Base-by-base conservation (phyloP, 495 filamentous ascomycete genomes). In the Neohortaea acidophila region DNA sequence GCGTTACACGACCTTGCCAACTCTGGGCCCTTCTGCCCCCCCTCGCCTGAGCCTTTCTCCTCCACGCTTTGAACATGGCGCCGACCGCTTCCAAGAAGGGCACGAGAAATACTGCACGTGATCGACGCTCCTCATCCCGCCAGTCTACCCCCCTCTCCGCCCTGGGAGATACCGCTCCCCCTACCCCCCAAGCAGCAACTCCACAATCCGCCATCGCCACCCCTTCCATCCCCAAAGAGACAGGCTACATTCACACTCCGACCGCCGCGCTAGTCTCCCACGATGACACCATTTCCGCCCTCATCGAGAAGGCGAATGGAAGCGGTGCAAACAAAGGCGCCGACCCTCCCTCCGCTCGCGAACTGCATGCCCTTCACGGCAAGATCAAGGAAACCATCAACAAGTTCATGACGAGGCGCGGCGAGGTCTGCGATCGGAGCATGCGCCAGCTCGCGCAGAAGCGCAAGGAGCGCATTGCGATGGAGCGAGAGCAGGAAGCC, bases 361-460 rank as follows among this genome's bases (percentile, higher is more conserved):
- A 44, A 13, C 41, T 49, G n/a, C 33, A 35, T 21, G 24, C 10
- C 18, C 28, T 49, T n/a, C 37, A 45, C 22, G 29, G 41, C 19
- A 32, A 12, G 2, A 44, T 49, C 14, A 11, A 21, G 12, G 34
- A 40, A 8, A 30, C 19, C 5, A 21, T 49, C 10, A n/a, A 27
- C 17, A 36, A 33, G 24, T 14, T 38, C 29, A 39, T 44, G 29
- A 33, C 14, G 9, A 40, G 35, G 26, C 35, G 46, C 4, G 36
- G 42, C 21, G 46, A 58, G 21, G 37, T 42, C 0, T 60, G 54
- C 23, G 56, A 62, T 30, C 44, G 47, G 35, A 66, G 77, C 33
- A 92, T 97, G 83, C 69, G 79, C 33, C 81, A 83, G 43, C 63
- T 97, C n/a, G 79, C 86, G 53, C 65, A 75, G 41, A 73, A 70